Evolutionary conservation across 495 filamentous ascomycete genomes (phyloP), one percentile per base, ranked within the genome.

Genomic region (Rusavskia elegans): DNA sequence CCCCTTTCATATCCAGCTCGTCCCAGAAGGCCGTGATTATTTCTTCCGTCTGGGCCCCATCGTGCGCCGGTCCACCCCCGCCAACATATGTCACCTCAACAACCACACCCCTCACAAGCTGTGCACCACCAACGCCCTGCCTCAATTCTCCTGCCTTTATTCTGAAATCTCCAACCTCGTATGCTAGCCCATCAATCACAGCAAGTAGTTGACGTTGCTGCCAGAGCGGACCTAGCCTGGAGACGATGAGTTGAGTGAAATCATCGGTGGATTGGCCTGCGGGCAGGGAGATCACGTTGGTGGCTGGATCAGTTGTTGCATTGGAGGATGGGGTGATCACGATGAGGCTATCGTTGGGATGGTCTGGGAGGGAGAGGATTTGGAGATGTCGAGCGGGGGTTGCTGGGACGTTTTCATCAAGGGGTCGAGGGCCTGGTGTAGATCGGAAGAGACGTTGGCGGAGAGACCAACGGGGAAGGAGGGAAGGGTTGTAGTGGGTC

Each of bases 201-300:
- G 37, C 38, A 5, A 58, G 21, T 9, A 48, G 21, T 8, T 58
- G 58, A 4, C 57, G 51, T 37, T 37, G 48, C 44, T 55, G 52
- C 60, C 60, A 62, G n/a, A 61, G 27, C n/a, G 55, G 53, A 6
- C 39, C 42, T n/a, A 62, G 39, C 41, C 59, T 62, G 14, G 58
- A 51, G 11, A 39, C 7, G 0, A 62, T 27, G 11, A 62, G 53
- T 3, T 42, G 37, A 6, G 50, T 45, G 45, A 62, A 61, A 0
- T 60, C 58, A 35, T 62, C 60, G 1, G 40, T 55, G 10, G 50
- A 49, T 8, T 40, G 10, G 20, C 44, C 42, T 13, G 50, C 14
- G 1, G 53, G 49, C 9, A 58, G 45, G 2, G 55, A 41, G 19
- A 61, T 51, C 9, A 55, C 23, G 16, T 49, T 54, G 2, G 53